These are phyloP conservation scores for Polysphondylium violaceum DNA, from an alignment of 78 protist species.

Conservation along the genomic window DNA sequence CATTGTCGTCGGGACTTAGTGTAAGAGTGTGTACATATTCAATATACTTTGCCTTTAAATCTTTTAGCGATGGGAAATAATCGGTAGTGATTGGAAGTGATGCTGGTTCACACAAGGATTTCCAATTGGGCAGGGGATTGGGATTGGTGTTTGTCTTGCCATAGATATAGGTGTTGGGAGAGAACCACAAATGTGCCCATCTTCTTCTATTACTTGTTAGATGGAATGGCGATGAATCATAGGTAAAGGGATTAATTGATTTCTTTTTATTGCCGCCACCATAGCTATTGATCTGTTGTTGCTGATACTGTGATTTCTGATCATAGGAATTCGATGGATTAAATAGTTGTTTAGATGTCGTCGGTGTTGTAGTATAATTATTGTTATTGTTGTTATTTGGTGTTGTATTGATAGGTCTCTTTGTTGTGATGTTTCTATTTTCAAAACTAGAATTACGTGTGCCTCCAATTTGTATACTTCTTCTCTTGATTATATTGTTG, in stretches of 20 bases:
- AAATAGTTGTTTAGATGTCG: not conserved
- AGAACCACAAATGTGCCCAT: conserved; percentile 79
- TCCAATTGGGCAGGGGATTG: conserved; percentile 83
- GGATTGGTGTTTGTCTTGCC: conserved; percentile 74
- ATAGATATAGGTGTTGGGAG: conserved; percentile 71
- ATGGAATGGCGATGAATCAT: conserved; percentile 61
- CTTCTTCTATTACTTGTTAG: conserved; percentile 66
- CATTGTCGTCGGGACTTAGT: conserved; percentile 56
- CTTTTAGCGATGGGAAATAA: conserved; percentile 71
- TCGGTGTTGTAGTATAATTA: not conserved
- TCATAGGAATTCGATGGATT: too few species aligned
- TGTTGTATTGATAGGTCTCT: too few species aligned
- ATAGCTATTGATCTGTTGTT: too few species aligned
- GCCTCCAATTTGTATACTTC: conserved; percentile 16
- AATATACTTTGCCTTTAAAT: conserved; percentile 47
- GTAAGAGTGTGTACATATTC: conserved; percentile 69
- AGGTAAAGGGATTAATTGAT: conserved; percentile 59
- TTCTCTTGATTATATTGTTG: not conserved
- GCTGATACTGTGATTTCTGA: not conserved
- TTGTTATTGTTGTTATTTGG: not conserved
- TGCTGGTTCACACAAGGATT: conserved; percentile 81
- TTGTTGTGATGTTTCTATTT: too few species aligned
- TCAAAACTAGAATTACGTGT: conserved; percentile 11
- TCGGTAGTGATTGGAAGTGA: conserved; percentile 81
- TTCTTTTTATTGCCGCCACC: too few species aligned